Base-by-base conservation (phyloP, 352 stramenopile genomes). In the Pythium rishiriense region DNA sequence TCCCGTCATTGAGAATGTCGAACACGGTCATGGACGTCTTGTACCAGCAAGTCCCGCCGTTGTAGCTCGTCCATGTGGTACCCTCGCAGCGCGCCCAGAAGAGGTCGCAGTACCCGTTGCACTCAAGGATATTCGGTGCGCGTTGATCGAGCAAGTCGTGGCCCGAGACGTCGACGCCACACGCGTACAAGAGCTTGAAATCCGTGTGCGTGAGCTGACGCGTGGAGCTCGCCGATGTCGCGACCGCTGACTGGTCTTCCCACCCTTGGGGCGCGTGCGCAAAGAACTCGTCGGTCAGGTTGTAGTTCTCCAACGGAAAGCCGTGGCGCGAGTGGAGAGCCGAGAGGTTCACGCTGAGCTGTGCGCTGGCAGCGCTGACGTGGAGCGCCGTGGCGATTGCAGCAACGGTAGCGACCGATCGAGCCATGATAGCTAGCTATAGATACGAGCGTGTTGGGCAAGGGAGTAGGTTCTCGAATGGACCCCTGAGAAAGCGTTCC, bases 21-120 rank as follows among this genome's bases (percentile, higher is more conserved):
- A 31, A 49, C 4, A 42, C 25, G n/a, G 29, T 37, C 12, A 5
- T 10, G 24, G 46, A 9, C 25, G 31, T 11, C 59, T 88, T 87
- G 25, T 87, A 64, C 63, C 68, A 87, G 49, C 79, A 87, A 9
- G 70, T 87, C 8, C 78, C 80, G 15, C 72, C 65, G 28, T 80
- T 79, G 62, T 75, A 72, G 58, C 73, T 74, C 17, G 49, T 83
- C 78, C 80, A 89, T 0, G 75, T 53, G 3, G 31, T 31, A 15
- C 21, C 33, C 4, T 48, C 22, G 35, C 35, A 58, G 33, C 25
- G 22, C 19, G 21, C 11, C 21, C 45, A 5, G 31, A 57, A 57
- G 14, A 35, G 24, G 26, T 54, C 48, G 26, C 48, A 54, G 26
- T 10, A 24, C 1, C 24, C n/a, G 28, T 33, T 22, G 28, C 48